Conservation (phyloP, 192 early-diverging fungal genomes). For the Podila verticillata region DNA sequence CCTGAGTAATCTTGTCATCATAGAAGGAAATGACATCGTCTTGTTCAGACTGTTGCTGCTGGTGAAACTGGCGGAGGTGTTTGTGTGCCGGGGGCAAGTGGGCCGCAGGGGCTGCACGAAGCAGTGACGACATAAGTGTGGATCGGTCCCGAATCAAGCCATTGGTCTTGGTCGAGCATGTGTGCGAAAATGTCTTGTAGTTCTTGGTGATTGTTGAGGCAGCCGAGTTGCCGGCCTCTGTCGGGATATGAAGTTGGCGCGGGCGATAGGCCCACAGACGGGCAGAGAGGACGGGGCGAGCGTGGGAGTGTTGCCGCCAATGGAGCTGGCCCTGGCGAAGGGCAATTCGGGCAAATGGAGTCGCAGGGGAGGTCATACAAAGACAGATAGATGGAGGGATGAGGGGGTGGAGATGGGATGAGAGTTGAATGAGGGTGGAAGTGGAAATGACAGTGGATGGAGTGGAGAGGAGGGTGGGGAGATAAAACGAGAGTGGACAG, state of each 20-base stretch:
- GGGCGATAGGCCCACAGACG: not conserved
- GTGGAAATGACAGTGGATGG: not conserved
- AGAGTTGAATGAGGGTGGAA: not conserved
- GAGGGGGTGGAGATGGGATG: not conserved
- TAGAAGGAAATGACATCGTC: constrained; percentile 22
- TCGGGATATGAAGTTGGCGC: too few relatives aligned
- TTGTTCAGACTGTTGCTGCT: not conserved
- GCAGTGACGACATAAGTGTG: not conserved
- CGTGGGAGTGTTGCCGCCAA: constrained; percentile 3
- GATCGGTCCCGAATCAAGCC: not conserved
- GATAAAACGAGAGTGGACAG: not conserved
- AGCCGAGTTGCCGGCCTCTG: too few relatives aligned
- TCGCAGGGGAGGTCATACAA: not conserved
- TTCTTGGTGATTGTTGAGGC: too few relatives aligned
- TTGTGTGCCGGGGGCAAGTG: not conserved
- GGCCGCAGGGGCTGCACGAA: not conserved
- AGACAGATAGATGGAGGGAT: not conserved
- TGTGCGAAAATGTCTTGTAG: not conserved
- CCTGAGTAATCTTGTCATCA: constrained; percentile 24
- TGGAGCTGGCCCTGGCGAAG: constrained; percentile 3
- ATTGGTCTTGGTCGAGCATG: not conserved
- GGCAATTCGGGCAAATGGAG: not conserved
- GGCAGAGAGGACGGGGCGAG: not conserved
- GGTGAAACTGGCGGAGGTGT: not conserved
- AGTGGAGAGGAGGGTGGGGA: not conserved